Evolutionary conservation across 306 rosid species (phyloP), one percentile per base, ranked within the genome.

Genomic region (Citrullus mucosospermus): DNA sequence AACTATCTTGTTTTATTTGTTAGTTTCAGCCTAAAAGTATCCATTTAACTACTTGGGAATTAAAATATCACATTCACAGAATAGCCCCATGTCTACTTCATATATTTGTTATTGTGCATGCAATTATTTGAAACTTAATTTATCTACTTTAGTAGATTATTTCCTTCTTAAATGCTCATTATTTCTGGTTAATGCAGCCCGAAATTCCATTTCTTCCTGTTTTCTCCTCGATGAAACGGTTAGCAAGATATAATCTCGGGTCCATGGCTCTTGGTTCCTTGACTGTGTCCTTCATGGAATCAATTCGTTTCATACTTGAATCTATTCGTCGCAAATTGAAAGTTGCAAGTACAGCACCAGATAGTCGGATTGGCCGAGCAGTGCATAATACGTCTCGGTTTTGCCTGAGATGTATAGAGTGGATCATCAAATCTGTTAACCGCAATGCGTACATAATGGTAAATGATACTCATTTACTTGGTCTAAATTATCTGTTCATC

Each of bases 391-490:
- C 93, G 66, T 88, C 91, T 62, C 85, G 77, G 79, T 82, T 85
- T 85, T 91, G 83, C 86, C 88, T 91, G 81, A 84, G 84, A 84
- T 85, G 93, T 83, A 83, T 91, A 7, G 99, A 92, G 80, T 95
- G 99, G 96, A 92, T 88, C 68, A 86, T 95, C 89, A 91, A 86
- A 84, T 95, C 99, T 6, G 91, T 88, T 76, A 95, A 95, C 83
- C 96, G 97, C 79, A 95, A 95, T 81, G 99, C 99, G 48, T 95
- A 92, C 85, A 92, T 95, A 68, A 88, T 95, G 99, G 98, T 94
- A 90, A 84, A 75, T 66, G 55, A 43, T 58, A 58, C 55, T 58
- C 46, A 18, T 36, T 56, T 41, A 51, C 43, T 79, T 78, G 22
- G 60, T 72, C 15, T 48, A 10, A 48, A 12, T 60, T 36, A 48